Conservation (phyloP, 495 filamentous ascomycete species). For the Penicillium dipodomyicola region DNA sequence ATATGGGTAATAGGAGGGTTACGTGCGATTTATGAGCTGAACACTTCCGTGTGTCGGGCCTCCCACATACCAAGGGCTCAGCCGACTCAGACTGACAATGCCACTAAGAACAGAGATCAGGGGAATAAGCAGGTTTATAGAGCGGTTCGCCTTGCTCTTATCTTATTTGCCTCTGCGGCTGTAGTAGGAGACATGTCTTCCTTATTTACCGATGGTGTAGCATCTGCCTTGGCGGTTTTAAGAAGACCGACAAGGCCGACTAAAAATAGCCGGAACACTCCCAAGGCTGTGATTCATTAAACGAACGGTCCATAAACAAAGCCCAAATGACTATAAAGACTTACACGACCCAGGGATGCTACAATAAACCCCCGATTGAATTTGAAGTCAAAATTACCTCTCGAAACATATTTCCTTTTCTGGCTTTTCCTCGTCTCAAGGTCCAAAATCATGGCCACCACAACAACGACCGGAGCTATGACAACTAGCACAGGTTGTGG, state of each 20-base stretch:
- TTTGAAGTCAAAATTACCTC: not conserved
- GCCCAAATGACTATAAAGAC: not conserved
- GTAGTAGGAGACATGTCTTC: not conserved
- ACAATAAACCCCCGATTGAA: not conserved
- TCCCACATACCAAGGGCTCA: not conserved
- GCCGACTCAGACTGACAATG: too few species aligned
- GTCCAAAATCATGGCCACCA: conserved; percentile 1
- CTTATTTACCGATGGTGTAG: not conserved
- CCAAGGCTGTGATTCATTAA: not conserved
- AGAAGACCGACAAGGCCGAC: not conserved
- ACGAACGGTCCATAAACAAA: not conserved
- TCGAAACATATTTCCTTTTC: not conserved
- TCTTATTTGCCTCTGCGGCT: not conserved
- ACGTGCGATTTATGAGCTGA: not conserved
- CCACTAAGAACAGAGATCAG: not conserved
- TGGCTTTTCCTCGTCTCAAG: not conserved
- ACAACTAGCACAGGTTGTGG: conserved; percentile 13
- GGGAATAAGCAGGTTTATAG: not conserved
- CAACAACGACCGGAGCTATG: conserved; percentile 4
- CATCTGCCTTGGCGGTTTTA: not conserved
- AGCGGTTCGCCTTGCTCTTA: not conserved
- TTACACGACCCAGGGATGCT: not conserved
- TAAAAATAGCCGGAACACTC: not conserved
- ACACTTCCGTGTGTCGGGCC: not conserved
- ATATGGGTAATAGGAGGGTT: too few species aligned